phyloP scores from a whole-genome alignment of 352 stramenopile species.

The Globisporangium canariense region DNA sequence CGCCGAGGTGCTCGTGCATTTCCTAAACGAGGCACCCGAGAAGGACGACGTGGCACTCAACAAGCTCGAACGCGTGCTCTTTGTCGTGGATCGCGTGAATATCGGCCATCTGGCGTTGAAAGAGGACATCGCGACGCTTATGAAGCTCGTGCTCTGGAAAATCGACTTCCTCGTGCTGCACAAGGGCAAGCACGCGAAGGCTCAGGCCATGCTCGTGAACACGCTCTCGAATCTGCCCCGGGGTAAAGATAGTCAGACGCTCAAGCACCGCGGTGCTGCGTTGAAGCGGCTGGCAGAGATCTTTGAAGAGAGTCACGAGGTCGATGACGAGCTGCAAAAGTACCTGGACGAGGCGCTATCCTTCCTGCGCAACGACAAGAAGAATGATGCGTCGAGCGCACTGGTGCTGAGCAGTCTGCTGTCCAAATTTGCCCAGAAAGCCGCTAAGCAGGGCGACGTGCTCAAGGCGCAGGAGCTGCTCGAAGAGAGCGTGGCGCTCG shows the following conservation, averaged over 20 bases:
- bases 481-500: slow-evolving; percentile 28
- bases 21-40: slow-evolving; percentile 17
- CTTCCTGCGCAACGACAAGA: slow-evolving; percentile 22
- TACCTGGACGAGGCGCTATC: slow-evolving; percentile 28
- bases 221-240: slow-evolving; percentile 22
- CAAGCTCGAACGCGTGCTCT: slow-evolving; percentile 33
- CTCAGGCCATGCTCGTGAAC: slow-evolving; percentile 29
- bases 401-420: slow-evolving; percentile 23
- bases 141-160: slow-evolving; percentile 38
- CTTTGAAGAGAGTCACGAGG: slow-evolving; percentile 13
- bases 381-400: slow-evolving; percentile 7
- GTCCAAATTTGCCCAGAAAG: slow-evolving; percentile 29
- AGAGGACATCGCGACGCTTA: slow-evolving; percentile 31
- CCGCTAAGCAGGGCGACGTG: slow-evolving; percentile 25
- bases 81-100: slow-evolving; percentile 35
- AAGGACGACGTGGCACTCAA: slow-evolving; percentile 16
- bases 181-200: slow-evolving; percentile 8
- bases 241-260: slow-evolving; percentile 6
- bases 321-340: slow-evolving; percentile 26
- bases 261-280: slow-evolving; percentile 19
- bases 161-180: slow-evolving; percentile 30
- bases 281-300: slow-evolving; percentile 29
- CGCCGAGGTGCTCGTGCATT: slow-evolving; percentile 25
- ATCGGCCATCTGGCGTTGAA: slow-evolving; percentile 28
- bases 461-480: slow-evolving; percentile 29